phyloP scores from a whole-genome alignment of 805 yeast species.

The Starmerella vitae region DNA sequence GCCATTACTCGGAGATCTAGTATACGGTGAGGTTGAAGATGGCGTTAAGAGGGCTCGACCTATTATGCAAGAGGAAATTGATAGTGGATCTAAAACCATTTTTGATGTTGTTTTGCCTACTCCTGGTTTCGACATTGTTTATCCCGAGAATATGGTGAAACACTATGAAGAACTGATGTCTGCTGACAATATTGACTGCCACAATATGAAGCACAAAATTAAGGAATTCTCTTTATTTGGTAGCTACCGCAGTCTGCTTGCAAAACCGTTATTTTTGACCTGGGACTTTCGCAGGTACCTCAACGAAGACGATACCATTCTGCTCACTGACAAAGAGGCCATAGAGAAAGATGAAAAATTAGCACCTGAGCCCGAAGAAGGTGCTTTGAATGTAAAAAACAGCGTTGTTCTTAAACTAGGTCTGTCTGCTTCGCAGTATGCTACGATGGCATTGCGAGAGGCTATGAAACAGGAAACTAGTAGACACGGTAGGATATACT shows the following conservation, averaged over 20 bases:
- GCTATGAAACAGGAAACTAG: conserved; percentile 42
- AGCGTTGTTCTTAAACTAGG: conserved; percentile 69
- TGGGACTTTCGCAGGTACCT: conserved; percentile 50
- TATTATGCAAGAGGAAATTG: conserved; percentile 61
- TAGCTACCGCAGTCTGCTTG: conserved; percentile 62
- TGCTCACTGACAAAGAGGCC: conserved; percentile 64
- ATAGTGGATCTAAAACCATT: conserved; percentile 44
- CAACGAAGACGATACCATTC: conserved; percentile 53
- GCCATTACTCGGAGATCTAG: conserved; percentile 18
- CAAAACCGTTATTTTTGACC: conserved; percentile 50
- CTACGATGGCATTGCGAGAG: conserved; percentile 95
- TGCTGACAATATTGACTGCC: conserved; percentile 71
- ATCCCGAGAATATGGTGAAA: conserved; percentile 58
- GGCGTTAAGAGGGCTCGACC: conserved; percentile 57
- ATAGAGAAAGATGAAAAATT: conserved; percentile 23
- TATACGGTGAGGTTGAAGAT: conserved; percentile 28
- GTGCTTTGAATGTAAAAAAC: conserved; percentile 32
- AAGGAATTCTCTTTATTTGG: conserved; percentile 89
- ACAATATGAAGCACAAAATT: conserved; percentile 68
- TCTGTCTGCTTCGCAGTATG: conserved; percentile 78
- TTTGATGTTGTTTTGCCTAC: conserved; percentile 87
- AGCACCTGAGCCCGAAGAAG: conserved; percentile 19
- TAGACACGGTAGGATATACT: conserved; percentile 20
- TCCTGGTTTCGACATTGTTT: conserved; percentile 86
- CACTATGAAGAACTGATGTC: conserved; percentile 60